Evolutionary conservation across 148 eudicot species (phyloP).

Genomic region (Rhododendron ovatum): DNA sequence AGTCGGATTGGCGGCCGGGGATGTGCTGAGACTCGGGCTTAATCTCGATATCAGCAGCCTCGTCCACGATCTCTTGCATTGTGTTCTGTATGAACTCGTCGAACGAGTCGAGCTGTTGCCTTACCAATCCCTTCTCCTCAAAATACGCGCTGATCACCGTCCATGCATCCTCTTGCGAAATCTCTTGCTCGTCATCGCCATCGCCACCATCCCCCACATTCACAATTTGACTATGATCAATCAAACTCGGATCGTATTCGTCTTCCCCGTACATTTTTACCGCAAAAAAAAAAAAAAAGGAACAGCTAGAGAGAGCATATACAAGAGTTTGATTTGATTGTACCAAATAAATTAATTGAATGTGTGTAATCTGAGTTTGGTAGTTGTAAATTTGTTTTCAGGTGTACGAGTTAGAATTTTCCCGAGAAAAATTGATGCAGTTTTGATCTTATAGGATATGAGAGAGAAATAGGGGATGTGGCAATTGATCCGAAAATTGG

Average conservation of each 20-base stretch:
- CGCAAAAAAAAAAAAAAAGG: not conserved
- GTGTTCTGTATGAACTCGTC: constrained; percentile 96
- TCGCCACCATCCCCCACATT: not conserved
- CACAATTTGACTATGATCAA: not conserved
- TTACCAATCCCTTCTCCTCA: constrained; percentile 82
- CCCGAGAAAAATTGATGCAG: not conserved
- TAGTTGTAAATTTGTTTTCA: not conserved
- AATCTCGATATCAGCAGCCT: constrained; percentile 83
- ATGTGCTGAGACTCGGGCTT: constrained; percentile 91
- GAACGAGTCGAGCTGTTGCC: constrained; percentile 88
- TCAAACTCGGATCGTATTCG: constrained; percentile 7
- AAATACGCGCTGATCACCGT: constrained; percentile 89
- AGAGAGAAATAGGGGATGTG: not conserved
- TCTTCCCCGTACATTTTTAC: constrained; percentile 8
- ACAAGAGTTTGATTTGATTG: not conserved
- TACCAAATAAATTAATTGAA: not conserved
- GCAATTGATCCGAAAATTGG: not conserved
- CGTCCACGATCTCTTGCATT: constrained; percentile 96
- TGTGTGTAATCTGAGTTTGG: not conserved
- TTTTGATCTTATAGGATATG: not conserved
- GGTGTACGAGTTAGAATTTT: not conserved
- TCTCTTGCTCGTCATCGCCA: constrained; percentile 54
- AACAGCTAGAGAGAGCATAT: not conserved
- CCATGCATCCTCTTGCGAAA: constrained; percentile 94
- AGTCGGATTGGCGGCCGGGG: constrained; percentile 74